Evolutionary conservation across 2,329 filamentous ascomycete species (phyloP).

Genomic region (Nemania sp.): DNA sequence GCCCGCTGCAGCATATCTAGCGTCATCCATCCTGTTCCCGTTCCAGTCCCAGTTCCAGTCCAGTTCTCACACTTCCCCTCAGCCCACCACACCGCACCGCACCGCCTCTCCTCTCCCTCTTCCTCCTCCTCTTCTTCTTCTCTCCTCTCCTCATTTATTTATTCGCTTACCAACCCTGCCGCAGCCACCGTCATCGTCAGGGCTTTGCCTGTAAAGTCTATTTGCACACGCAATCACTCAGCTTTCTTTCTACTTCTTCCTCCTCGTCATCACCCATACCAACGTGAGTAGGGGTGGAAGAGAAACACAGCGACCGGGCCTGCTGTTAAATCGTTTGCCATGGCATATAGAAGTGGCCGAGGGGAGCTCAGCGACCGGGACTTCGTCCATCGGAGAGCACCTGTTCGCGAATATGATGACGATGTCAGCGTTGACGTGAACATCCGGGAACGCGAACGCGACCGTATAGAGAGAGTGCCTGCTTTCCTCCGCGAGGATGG

Average conservation of each 20-base stretch:
- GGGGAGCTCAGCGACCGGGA: constrained; percentile 54
- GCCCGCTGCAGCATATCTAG: no score
- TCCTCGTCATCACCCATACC: background rate
- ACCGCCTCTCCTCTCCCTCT: background rate
- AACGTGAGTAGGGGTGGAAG: background rate
- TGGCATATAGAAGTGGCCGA: constrained; percentile 38
- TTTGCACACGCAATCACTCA: background rate
- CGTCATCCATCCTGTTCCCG: no score
- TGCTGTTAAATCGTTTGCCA: constrained; percentile 13
- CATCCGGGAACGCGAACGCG: constrained; percentile 50
- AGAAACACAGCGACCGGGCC: background rate
- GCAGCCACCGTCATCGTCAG: constrained; percentile 4
- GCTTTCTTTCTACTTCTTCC: background rate
- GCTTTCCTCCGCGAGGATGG: constrained; percentile 57
- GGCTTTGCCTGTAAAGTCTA: constrained; percentile 9
- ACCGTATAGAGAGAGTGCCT: constrained; percentile 51
- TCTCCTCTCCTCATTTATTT: background rate
- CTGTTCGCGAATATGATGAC: constrained; percentile 44
- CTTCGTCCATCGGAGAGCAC: constrained; percentile 42
- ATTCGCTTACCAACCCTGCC: constrained; percentile 14
- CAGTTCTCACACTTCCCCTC: constrained; percentile 15
- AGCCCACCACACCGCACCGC: constrained; percentile 17
- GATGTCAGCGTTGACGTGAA: constrained; percentile 45
- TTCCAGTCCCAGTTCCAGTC: background rate
- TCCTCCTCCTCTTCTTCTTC: background rate